Conservation (phyloP, 2,329 filamentous ascomycete genomes). For the Alternaria incomplexa region DNA sequence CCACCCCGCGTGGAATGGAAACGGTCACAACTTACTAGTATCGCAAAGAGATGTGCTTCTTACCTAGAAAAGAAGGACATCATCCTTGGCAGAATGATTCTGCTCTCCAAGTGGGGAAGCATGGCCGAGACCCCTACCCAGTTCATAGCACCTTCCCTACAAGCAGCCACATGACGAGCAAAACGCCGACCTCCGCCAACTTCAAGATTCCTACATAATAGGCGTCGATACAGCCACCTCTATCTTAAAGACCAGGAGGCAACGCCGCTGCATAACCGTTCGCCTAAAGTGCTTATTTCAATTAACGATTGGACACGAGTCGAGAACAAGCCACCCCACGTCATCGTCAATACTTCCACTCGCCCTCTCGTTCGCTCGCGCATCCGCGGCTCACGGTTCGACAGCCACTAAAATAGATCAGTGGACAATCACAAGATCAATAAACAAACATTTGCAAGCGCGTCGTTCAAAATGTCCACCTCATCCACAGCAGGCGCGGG, state of each 20-base stretch:
- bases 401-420: constrained; percentile 6
- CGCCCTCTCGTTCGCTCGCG: constrained; percentile 6
- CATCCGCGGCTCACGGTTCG: background rate
- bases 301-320: constrained; percentile 3
- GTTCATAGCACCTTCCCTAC: constrained; percentile 16
- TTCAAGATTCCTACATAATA: constrained; percentile 19
- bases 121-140: constrained; percentile 26
- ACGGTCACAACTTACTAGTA: constrained; percentile 3
- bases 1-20: background rate
- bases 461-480: constrained; percentile 16
- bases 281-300: background rate
- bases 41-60: constrained; percentile 23
- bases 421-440: constrained; percentile 7
- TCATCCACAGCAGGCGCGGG: constrained; percentile 7
- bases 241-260: background rate
- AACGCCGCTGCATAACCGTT: background rate
- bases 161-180: constrained; percentile 31
- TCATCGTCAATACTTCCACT: constrained; percentile 9
- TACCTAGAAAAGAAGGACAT: constrained; percentile 41
- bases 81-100: constrained; percentile 26
- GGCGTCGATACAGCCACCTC: background rate
- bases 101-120: constrained; percentile 24
- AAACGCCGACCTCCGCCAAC: constrained; percentile 40
- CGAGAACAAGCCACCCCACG: constrained; percentile 15
- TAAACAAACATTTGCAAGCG: constrained; percentile 2